Conservation (phyloP, 805 yeast genomes). For the Lipomyces yamadae region DNA sequence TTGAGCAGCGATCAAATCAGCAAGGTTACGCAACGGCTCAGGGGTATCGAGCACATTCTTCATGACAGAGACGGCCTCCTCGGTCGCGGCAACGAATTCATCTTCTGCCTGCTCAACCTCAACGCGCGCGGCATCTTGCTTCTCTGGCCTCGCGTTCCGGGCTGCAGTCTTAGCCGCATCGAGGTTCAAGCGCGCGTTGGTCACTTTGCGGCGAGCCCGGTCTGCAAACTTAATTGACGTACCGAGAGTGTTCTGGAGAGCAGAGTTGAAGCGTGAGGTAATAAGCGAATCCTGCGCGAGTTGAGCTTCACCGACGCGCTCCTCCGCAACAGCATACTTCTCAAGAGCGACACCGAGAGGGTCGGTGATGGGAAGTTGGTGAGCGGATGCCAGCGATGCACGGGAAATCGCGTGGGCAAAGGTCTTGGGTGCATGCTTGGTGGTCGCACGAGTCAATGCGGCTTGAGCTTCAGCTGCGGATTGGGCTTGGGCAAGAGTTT, state of each 20-base stretch:
- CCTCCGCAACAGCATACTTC: constrained; percentile 69
- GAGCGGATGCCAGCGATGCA: constrained; percentile 64
- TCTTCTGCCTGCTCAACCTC: constrained; percentile 85
- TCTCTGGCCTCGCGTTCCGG: constrained; percentile 60
- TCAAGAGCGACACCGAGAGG: constrained; percentile 67
- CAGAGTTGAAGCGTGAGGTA: constrained; percentile 68
- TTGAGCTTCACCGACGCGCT: constrained; percentile 79
- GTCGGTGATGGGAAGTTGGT: constrained; percentile 51
- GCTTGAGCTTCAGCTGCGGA: constrained; percentile 84
- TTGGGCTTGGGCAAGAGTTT: constrained; percentile 70
- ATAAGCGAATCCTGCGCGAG: constrained; percentile 80
- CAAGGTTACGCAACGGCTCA: constrained; percentile 67
- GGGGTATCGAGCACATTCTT: constrained; percentile 76
- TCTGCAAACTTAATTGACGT: constrained; percentile 65
- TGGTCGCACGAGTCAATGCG: constrained; percentile 60
- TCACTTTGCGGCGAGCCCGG: constrained; percentile 72
- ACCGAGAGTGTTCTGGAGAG: constrained; percentile 64
- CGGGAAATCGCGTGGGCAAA: constrained; percentile 80
- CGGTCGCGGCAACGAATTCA: constrained; percentile 86
- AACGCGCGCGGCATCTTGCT: constrained; percentile 74
- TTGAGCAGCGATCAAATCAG: constrained; percentile 76
- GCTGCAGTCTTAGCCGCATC: constrained; percentile 73
- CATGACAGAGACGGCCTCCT: constrained; percentile 83
- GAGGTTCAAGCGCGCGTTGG: constrained; percentile 74
- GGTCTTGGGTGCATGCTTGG: constrained; percentile 69